Base-by-base conservation (phyloP, 495 filamentous ascomycete species). In the Tetracladium marchalianum region DNA sequence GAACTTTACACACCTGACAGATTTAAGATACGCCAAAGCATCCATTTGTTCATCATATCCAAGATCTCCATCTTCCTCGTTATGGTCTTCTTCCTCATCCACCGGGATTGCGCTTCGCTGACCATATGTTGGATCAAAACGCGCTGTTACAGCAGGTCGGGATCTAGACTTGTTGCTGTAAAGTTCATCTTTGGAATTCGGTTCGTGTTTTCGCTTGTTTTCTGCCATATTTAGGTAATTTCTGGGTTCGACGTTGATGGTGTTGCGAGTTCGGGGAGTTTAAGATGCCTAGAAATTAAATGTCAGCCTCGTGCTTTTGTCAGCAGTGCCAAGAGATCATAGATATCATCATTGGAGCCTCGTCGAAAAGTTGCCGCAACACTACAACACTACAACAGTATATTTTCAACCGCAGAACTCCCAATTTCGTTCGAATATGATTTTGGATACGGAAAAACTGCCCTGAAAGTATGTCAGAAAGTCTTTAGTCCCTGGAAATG, bases 61-160 rank as follows among this genome's bases (percentile, higher is more conserved):
- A 0, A 77, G 52, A n/a, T 73, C 70, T 41, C 53, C 75, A 15
- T 71, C 71, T 1, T 68, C 72, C 43, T 77, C 75, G 3, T 7
- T 27, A 3, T 27, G 3, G 41, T 66, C 66, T 16, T 73, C 54
- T 44, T 67, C 69, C 42, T 70, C 68, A 12, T 73, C 71, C 34
- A 64, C 71, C 0, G 87, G 86, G 53, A 94, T 87, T 15, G 77
- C 85, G 52, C 78, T 69, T 49, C 80, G 80, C 56, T 92, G 87
- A 38, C 87, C 85, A 53, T 80, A 89, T 9, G 77, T 70, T 2
- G 76, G 74, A 55, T 90, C 74, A 16, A 54, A 35, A 27, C 55
- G 55, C 13, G 44, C 47, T 40, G 54, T 48, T 17, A 45, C 47
- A 27, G 44, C 13, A 16, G 51, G 44, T 12, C 45, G 35, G 11